Conservation (phyloP, 345 rosid species). For the Citrus glauca region DNA sequence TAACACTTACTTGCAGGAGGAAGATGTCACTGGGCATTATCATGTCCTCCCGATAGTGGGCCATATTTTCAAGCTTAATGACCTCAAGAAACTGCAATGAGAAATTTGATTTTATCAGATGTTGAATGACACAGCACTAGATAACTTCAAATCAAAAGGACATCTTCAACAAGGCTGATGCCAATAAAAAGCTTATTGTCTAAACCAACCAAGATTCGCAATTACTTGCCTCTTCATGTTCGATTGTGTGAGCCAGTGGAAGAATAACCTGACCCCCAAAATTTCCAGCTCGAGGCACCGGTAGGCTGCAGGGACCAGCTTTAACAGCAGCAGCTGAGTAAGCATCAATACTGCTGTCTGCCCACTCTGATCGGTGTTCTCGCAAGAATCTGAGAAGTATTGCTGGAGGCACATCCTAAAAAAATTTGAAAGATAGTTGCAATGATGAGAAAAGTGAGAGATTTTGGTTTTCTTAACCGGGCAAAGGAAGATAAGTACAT, state of each 20-base stretch:
- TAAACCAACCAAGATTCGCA: not conserved
- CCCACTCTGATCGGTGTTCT: conserved; percentile 99
- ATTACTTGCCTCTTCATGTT: conserved; percentile 79
- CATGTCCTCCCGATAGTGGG: conserved; percentile 84
- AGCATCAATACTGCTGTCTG: conserved; percentile 86
- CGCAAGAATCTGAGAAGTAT: conserved; percentile 84
- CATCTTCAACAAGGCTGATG: not conserved
- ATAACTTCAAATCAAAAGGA: not conserved
- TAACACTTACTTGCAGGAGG: conserved; percentile 74
- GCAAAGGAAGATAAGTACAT: not conserved
- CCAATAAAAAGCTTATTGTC: not conserved
- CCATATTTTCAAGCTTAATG: conserved; percentile 78
- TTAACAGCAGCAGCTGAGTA: conserved; percentile 92
- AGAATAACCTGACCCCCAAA: conserved; percentile 95
- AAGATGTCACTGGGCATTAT: conserved; percentile 87
- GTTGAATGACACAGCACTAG: not conserved
- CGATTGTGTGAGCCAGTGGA: conserved; percentile 95
- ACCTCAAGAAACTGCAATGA: conserved; percentile 80
- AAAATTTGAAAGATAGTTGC: not conserved
- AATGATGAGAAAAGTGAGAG: not conserved
- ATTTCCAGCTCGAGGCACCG: conserved; percentile 72
- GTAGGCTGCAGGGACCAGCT: conserved; percentile 77
- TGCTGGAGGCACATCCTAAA: conserved; percentile 95
- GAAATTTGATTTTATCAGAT: not conserved
- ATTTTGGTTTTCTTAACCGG: not conserved